Evolutionary conservation across 176 grass and related monocot genomes (phyloP), one percentile per base, ranked within the genome.

Genomic region (Urochloa ruziziensis): DNA sequence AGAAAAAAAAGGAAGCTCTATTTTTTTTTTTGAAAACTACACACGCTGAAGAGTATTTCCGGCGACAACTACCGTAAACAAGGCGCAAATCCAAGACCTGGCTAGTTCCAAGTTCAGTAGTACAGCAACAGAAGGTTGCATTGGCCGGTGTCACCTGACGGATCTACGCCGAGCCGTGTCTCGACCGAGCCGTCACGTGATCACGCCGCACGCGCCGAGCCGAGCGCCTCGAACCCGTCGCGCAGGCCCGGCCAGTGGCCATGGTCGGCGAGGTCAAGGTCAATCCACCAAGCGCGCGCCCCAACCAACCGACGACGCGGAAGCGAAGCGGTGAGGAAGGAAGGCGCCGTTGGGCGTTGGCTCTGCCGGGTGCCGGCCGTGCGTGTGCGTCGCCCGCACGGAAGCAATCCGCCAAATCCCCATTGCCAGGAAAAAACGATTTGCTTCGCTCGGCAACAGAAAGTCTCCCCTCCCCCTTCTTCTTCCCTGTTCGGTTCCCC

Each of bases 261-360:
- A n/a, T n/a, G n/a, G n/a, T n/a, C n/a, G n/a, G n/a, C n/a, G n/a
- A n/a, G 57, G 75, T 47, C 76, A 63, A 49, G 43, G 77, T 79
- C 77, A 67, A 80, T 18, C 14, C 11, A 35, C 17, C 40, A 17
- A 48, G 28, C 28, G 42, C 19, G 5, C 33, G 0, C 59, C 25
- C 59, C 5, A 4, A 5, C 47, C 49, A 34, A 17, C 7, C 13
- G 11, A 36, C 62, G 15, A 67, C 61, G 61, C 61, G 62, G 62
- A 52, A 24, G 62, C 30, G 78, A 67, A 80, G 63, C 32, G 62
- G 62, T 33, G 23, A n/a, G n/a, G n/a, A n/a, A 68, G 78, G 63
- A 80, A 68, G 32, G 46, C 28, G 58, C 36, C 52, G 52, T 2
- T 23, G 52, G 52, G 52, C 18, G 52, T 54, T 54, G 52, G 52